These are phyloP conservation scores for Staphylotrichum tortipilum DNA, from an alignment of 495 filamentous ascomycete species.

Conservation along the genomic window DNA sequence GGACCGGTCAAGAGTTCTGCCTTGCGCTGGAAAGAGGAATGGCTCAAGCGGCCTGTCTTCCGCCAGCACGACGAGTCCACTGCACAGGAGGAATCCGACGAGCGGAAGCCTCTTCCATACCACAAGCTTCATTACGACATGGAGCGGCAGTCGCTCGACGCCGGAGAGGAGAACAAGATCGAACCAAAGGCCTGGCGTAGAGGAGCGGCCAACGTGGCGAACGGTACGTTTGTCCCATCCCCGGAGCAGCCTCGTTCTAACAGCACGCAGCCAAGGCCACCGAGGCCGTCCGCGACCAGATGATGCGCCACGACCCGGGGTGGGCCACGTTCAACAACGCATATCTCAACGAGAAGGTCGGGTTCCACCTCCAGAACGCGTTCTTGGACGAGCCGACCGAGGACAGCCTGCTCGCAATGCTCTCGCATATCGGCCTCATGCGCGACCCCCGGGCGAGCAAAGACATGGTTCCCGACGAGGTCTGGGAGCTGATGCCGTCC, in stretches of 20 bases:
- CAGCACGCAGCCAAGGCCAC: not conserved
- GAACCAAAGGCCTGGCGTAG: constrained; percentile 12
- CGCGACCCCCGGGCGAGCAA: constrained; percentile 10
- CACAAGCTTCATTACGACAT: constrained; percentile 16
- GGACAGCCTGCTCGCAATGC: constrained; percentile 11
- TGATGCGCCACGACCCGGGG: constrained; percentile 20
- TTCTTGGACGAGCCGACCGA: constrained; percentile 12
- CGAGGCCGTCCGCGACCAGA: constrained; percentile 8
- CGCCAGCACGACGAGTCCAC: constrained; percentile 6
- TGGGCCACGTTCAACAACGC: constrained; percentile 5
- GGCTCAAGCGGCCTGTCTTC: constrained; percentile 21
- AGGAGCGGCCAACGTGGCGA: constrained; percentile 11
- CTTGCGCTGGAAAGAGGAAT: constrained; percentile 19
- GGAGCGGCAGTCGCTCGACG: constrained; percentile 13
- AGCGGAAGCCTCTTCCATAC: constrained; percentile 11
- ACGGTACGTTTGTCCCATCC: constrained; percentile 11
- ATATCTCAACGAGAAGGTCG: not conserved
- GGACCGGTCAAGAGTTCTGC: constrained; percentile 15
- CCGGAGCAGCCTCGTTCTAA: constrained; percentile 5
- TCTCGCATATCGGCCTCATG: constrained; percentile 19
- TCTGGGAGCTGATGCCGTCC: constrained; percentile 10
- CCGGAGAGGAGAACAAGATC: constrained; percentile 9
- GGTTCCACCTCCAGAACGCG: constrained; percentile 15
- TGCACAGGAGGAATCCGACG: not conserved
- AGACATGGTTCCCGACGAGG: constrained; percentile 17